phyloP scores from a whole-genome alignment of 2,329 filamentous ascomycete genomes.

The Monilinia vaccinii-corymbosi region DNA sequence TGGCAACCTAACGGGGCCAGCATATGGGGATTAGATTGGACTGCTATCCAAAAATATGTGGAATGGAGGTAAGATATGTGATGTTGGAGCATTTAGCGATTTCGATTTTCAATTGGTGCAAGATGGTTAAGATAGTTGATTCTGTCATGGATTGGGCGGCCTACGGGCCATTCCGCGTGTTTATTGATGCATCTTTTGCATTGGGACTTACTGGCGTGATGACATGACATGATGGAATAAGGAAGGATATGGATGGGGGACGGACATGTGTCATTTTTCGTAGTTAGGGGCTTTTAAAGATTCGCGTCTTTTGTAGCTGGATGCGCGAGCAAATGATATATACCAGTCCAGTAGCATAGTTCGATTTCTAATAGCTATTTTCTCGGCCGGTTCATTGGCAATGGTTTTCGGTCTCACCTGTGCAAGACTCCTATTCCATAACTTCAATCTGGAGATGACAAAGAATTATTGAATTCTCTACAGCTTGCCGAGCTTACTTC shows the following conservation, averaged over 20 bases:
- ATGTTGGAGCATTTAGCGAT: neutral
- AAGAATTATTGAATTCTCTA: neutral
- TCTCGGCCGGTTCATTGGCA: neutral
- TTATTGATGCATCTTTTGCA: slow-evolving; percentile 2
- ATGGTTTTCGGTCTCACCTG: neutral
- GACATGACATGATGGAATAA: neutral
- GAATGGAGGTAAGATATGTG: slow-evolving; percentile 13
- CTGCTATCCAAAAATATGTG: slow-evolving; percentile 12
- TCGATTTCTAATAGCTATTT: neutral
- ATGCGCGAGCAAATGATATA: neutral
- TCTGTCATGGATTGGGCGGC: neutral
- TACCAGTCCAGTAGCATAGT: neutral
- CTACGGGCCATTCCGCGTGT: slow-evolving; percentile 1
- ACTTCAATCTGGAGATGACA: neutral
- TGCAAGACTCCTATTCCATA: neutral
- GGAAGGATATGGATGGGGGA: neutral
- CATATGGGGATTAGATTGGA: slow-evolving; percentile 20
- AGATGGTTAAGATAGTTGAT: neutral
- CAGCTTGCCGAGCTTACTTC: neutral
- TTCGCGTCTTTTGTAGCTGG: neutral
- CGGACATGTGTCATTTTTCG: neutral
- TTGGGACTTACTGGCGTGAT: neutral
- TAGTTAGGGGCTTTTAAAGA: neutral
- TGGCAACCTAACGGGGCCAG: slow-evolving; percentile 4
- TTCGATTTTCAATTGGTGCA: neutral